These are phyloP conservation scores for Quercus wislizeni DNA, from an alignment of 306 rosid genomes.

Conservation along the genomic window DNA sequence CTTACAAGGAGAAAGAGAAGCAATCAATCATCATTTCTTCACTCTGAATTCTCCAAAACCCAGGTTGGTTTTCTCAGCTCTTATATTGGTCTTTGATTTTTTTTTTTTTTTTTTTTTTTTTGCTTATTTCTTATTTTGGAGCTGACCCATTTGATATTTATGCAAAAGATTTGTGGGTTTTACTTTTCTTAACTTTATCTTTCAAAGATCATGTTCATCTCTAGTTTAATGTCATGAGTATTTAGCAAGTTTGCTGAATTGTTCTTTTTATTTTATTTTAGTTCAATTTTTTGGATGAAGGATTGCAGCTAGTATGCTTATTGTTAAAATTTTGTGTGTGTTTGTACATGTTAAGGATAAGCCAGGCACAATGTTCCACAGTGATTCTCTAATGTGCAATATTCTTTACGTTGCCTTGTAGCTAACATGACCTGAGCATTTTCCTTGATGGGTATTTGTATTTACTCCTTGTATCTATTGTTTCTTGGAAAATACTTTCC, in stretches of 20 bases:
- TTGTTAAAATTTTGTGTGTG: neutral
- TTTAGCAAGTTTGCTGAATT: neutral
- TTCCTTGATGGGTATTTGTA: neutral
- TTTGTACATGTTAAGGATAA: neutral
- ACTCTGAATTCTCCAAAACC: slow-evolving; percentile 5
- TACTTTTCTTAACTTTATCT: neutral
- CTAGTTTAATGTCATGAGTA: too few relatives aligned
- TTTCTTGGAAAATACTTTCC: slow-evolving; percentile 1
- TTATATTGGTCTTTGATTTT: neutral
- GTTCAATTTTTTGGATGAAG: neutral
- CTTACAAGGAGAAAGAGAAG: neutral
- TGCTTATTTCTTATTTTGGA: neutral
- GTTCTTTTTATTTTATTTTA: neutral
- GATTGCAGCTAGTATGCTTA: neutral
- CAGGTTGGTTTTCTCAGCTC: slow-evolving; percentile 18
- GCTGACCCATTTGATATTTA: neutral
- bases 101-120: neutral
- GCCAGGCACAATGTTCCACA: neutral
- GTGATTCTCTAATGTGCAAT: neutral
- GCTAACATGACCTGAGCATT: slow-evolving; percentile 5
- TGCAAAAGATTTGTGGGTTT: neutral
- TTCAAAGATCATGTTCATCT: neutral
- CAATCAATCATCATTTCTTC: slow-evolving; percentile 2
- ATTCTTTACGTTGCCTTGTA: slow-evolving; percentile 7
- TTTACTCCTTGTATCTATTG: neutral